These are phyloP conservation scores for Sporisorium exsertum DNA, from an alignment of 1,284 basidiomycete species.

Conservation along the genomic window DNA sequence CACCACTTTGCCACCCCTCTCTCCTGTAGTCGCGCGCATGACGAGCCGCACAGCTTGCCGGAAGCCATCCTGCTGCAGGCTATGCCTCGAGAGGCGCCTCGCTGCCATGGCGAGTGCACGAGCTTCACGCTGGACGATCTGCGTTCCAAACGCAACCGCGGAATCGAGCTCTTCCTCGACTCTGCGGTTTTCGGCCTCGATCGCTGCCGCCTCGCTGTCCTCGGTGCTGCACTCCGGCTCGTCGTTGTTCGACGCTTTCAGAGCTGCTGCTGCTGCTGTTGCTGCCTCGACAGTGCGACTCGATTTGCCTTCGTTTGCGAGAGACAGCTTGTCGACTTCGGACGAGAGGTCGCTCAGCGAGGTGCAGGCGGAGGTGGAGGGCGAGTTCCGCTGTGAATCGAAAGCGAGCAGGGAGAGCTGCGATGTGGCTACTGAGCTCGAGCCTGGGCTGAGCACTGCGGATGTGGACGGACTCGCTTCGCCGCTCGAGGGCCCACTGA, in stretches of 20 bases:
- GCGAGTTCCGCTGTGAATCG: conserved; percentile 32
- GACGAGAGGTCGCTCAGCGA: conserved; percentile 47
- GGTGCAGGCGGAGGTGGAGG: conserved; percentile 42
- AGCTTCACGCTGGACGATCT: conserved; percentile 50
- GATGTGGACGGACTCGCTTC: conserved; percentile 33
- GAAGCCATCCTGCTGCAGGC: conserved; percentile 44
- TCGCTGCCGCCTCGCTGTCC: conserved; percentile 34
- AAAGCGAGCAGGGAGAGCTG: conserved; percentile 36
- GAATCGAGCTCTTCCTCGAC: conserved; percentile 44
- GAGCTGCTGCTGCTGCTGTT: neutral
- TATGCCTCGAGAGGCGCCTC: conserved; percentile 38
- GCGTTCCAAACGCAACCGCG: conserved; percentile 37
- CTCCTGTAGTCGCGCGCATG: conserved; percentile 44
- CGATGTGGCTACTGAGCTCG: conserved; percentile 34
- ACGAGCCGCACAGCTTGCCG: conserved; percentile 51
- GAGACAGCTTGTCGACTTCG: conserved; percentile 32
- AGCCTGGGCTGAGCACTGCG: conserved; percentile 30
- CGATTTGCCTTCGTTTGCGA: neutral
- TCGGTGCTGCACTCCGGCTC: conserved; percentile 25
- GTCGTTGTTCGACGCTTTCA: neutral
- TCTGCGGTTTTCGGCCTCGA: conserved; percentile 37
- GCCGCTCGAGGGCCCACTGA: conserved; percentile 31
- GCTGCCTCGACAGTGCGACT: neutral
- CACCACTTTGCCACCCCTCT: conserved; percentile 68
- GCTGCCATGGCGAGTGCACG: conserved; percentile 49